Conservation (phyloP, 23 red algal species). For the Cyanidium caldarium region DNA sequence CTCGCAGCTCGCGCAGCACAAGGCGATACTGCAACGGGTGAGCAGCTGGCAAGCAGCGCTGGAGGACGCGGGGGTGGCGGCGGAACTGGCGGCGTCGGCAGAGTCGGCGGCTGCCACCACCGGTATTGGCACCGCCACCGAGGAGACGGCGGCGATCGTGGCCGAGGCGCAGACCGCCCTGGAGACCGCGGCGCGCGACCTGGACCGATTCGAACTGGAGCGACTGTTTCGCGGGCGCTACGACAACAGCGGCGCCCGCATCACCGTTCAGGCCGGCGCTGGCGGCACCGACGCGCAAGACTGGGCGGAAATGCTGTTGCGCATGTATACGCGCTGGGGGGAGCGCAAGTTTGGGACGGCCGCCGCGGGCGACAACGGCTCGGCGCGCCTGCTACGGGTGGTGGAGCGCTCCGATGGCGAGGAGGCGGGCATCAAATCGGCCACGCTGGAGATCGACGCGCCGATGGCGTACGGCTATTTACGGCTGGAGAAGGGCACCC, state of each 20-base stretch:
- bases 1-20: slow-evolving; percentile 22
- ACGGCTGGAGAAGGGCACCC: slow-evolving; percentile 70
- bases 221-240: slow-evolving; percentile 45
- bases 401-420: slow-evolving; percentile 59
- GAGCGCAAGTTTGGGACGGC: slow-evolving; percentile 10
- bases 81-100: slow-evolving; percentile 19
- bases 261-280: slow-evolving; percentile 65
- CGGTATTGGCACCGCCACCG: neutral
- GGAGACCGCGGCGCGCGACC: slow-evolving; percentile 7
- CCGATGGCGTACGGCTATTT: slow-evolving; percentile 62
- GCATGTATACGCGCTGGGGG: slow-evolving; percentile 85
- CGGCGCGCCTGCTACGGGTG: neutral
- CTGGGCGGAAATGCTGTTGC: slow-evolving; percentile 75
- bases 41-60: slow-evolving; percentile 18
- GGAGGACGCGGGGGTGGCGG: slow-evolving; percentile 20
- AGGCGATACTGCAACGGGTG: slow-evolving; percentile 19
- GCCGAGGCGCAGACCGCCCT: slow-evolving; percentile 25
- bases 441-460: slow-evolving; percentile 32
- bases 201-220: slow-evolving; percentile 57
- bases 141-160: slow-evolving; percentile 11
- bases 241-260: slow-evolving; percentile 29
- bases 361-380: neutral
- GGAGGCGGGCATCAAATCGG: slow-evolving; percentile 57
- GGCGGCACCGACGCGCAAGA: slow-evolving; percentile 93
- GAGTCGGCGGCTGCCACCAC: neutral